Evolutionary conservation across 495 filamentous ascomycete genomes (phyloP).

Genomic region (Rhypophila decipiens): DNA sequence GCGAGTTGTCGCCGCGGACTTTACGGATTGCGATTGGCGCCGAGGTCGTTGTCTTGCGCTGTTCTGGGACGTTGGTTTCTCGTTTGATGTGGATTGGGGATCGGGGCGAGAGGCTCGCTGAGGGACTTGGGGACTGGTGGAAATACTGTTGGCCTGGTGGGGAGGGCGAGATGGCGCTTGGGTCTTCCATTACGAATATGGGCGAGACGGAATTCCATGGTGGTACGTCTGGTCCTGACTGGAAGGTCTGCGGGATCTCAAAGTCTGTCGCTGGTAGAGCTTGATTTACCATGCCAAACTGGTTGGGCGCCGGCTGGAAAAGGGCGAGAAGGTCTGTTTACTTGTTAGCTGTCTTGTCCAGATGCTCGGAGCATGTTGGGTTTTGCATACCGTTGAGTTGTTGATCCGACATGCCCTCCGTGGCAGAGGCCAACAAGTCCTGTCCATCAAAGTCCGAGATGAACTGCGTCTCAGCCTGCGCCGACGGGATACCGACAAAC

Average conservation of each 20-base stretch:
- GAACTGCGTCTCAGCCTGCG: conserved; percentile 3
- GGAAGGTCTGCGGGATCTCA: conserved; percentile 25
- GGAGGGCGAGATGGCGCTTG: conserved; percentile 22
- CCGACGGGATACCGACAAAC: not conserved
- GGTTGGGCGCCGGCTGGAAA: not conserved
- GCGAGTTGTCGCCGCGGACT: conserved; percentile 17
- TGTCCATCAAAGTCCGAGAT: not conserved
- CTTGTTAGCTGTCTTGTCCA: not conserved
- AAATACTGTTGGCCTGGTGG: conserved; percentile 25
- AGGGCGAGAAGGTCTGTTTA: not conserved
- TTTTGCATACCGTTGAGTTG: not conserved
- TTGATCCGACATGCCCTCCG: not conserved
- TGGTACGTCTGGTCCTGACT: conserved; percentile 23
- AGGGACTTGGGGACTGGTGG: conserved; percentile 14
- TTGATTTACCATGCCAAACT: conserved; percentile 9
- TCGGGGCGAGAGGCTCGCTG: conserved; percentile 8
- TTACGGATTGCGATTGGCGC: conserved; percentile 29
- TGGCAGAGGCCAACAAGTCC: not conserved
- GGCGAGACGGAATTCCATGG: conserved; percentile 34
- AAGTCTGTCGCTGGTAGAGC: conserved; percentile 15
- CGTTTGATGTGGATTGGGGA: conserved; percentile 24
- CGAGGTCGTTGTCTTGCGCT: not conserved
- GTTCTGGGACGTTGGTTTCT: conserved; percentile 11
- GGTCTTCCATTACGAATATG: conserved; percentile 31
- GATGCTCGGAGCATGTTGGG: not conserved